Base-by-base conservation (phyloP, 148 eudicot species). In the Mesembryanthemum crystallinum region DNA sequence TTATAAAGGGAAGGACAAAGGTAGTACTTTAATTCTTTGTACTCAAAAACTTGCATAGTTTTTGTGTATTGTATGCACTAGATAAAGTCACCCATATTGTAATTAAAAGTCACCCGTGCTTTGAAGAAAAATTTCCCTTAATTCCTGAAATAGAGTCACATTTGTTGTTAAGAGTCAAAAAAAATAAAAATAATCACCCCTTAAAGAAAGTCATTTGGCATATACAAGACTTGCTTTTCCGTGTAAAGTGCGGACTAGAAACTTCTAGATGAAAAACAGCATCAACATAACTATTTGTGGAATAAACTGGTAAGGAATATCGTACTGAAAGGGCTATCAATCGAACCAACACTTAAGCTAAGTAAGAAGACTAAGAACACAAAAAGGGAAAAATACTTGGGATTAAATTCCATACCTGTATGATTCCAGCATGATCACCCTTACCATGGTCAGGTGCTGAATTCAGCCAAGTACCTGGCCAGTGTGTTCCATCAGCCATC, bases 401-500 rank as follows among this genome's bases (percentile, higher is more conserved):
- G 42, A 45, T 10, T 52, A 25, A 52, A n/a, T 62, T 24, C 54
- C 7, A 27, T 81, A 94, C 98, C 96, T 94, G 98, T 77, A 94
- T 92, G 32, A 94, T 87, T 83, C 97, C 98, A 0, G 98, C 96
- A 83, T 94, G 98, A 73, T 94, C 98, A 73, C 98, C 92, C 85
- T 76, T 92, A 5, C 92, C 77, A 75, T 92, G 97, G 57, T 94
- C 98, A 4, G 91, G 72, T 37, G 80, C 87, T 0, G 97, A 64
- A 75, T 76, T 73, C 63, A 82, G 64, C 98, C 98, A 94, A 64
- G 98, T 94, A 20, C 96, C 98, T 0, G 97, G 98, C 97, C 98
- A 92, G 73, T 92, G 97, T 69, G 97, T 91, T 55, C 89, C 98
- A 80, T 91, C 97, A 11, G 97, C 96, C 98, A 92, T 92, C 96